Evolutionary conservation across 305 asterid genomes (phyloP).

Genomic region (Fraxinus dipetala): DNA sequence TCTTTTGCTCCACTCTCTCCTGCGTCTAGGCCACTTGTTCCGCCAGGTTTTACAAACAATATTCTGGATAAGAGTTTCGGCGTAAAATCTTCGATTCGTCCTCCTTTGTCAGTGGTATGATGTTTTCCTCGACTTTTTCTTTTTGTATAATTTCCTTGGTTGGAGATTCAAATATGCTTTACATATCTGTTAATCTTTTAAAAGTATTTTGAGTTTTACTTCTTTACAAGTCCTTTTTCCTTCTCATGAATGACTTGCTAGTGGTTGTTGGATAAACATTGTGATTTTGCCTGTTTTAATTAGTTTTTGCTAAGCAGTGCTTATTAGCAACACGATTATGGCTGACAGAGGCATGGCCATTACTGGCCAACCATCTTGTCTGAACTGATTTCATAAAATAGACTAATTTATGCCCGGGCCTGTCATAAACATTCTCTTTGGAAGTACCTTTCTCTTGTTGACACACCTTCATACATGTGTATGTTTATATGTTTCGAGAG

Average conservation of each 20-base stretch:
- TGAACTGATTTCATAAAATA: neutral
- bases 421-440: neutral
- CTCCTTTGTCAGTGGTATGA: constrained; percentile 57
- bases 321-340: neutral
- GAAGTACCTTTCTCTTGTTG: neutral
- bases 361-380: neutral
- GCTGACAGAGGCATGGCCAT: neutral
- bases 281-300: neutral
- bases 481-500: neutral
- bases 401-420: neutral
- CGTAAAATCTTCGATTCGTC: constrained; percentile 44
- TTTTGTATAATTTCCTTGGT: constrained; percentile 4
- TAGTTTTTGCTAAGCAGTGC: neutral
- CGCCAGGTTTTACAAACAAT: constrained; percentile 80
- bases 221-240: neutral
- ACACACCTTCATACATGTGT: neutral
- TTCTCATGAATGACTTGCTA: neutral
- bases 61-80: constrained; percentile 59
- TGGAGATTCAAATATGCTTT: constrained; percentile 15
- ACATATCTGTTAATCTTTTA: neutral
- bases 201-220: neutral
- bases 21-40: constrained; percentile 73
- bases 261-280: neutral
- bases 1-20: constrained; percentile 55
- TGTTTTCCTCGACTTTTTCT: neutral